Evolutionary conservation across 2,329 filamentous ascomycete genomes (phyloP).

Genomic region (Grosmannia huntii): DNA sequence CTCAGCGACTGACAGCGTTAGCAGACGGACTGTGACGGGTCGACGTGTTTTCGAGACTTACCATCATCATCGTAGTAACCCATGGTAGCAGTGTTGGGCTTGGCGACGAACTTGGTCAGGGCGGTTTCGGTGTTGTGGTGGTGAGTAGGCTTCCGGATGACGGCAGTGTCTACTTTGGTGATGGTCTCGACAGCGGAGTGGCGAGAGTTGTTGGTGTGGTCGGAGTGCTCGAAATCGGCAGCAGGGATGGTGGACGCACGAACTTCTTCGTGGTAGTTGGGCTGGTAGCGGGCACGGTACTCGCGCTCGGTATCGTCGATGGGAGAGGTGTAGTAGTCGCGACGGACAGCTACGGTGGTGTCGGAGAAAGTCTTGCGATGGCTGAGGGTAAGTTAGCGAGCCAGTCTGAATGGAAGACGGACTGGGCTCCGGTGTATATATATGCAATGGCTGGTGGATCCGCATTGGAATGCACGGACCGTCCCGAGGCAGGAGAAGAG

Average conservation of each 20-base stretch:
- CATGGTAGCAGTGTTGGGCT: conserved; percentile 44
- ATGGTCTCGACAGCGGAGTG: conserved; percentile 39
- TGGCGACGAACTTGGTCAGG: conserved; percentile 50
- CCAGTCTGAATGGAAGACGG: conserved; percentile 3
- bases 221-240: conserved; percentile 20
- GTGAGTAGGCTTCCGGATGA: conserved; percentile 21
- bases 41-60: conserved; percentile 22
- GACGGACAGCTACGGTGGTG: conserved; percentile 51
- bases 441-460: not conserved
- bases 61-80: conserved; percentile 53
- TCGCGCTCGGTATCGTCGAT: conserved; percentile 55
- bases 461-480: conserved; percentile 3
- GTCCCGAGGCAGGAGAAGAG: not conserved
- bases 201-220: conserved; percentile 20
- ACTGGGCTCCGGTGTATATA: not conserved
- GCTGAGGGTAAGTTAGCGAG: conserved; percentile 13
- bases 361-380: conserved; percentile 39
- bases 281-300: conserved; percentile 49
- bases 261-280: conserved; percentile 29
- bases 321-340: conserved; percentile 32
- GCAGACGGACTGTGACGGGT: conserved; percentile 15
- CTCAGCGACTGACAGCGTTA: conserved; percentile 33
- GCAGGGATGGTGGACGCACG: conserved; percentile 21
- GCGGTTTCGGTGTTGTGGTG: conserved; percentile 37
- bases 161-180: conserved; percentile 38